Conservation (phyloP, 495 filamentous ascomycete species). For the Hypoxylon intermedium region DNA sequence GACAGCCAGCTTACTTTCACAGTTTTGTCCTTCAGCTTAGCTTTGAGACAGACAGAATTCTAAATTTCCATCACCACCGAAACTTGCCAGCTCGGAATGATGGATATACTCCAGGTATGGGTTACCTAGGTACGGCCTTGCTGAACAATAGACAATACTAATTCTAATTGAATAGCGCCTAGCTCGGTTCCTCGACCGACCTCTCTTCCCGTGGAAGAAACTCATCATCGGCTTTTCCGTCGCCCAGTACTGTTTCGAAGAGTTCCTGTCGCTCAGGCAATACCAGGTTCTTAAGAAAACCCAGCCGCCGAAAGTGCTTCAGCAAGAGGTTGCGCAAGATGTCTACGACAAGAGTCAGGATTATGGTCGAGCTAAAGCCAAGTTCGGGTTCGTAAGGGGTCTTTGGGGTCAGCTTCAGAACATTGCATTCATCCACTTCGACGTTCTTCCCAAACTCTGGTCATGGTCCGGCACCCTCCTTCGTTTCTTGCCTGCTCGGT, state of each 20-base stretch:
- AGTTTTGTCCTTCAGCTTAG: constrained; percentile 17
- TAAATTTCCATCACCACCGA: constrained; percentile 27
- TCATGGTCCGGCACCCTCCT: constrained; percentile 74
- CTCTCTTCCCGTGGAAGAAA: constrained; percentile 95
- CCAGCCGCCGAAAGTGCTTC: constrained; percentile 80
- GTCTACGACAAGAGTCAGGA: constrained; percentile 96
- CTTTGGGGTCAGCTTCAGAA: constrained; percentile 88
- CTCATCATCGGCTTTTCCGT: constrained; percentile 92
- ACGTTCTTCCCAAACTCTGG: constrained; percentile 92
- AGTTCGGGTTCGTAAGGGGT: constrained; percentile 78
- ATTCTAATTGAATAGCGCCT: constrained; percentile 67
- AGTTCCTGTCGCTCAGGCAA: constrained; percentile 83
- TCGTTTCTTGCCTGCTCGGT: constrained; percentile 74
- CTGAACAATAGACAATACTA: not conserved
- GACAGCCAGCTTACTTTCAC: constrained; percentile 7
- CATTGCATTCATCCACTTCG: constrained; percentile 83
- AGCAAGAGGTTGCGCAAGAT: constrained; percentile 84
- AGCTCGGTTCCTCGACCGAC: constrained; percentile 84
- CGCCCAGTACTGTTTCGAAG: constrained; percentile 86
- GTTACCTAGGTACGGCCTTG: not conserved
- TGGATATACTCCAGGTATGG: constrained; percentile 57
- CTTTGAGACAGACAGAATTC: constrained; percentile 8
- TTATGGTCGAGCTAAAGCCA: constrained; percentile 93
- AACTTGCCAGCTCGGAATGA: constrained; percentile 19
- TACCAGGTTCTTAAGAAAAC: constrained; percentile 82